These are phyloP conservation scores for Thielaviopsis ethacetica DNA, from an alignment of 2,329 filamentous ascomycete genomes.

Conservation along the genomic window DNA sequence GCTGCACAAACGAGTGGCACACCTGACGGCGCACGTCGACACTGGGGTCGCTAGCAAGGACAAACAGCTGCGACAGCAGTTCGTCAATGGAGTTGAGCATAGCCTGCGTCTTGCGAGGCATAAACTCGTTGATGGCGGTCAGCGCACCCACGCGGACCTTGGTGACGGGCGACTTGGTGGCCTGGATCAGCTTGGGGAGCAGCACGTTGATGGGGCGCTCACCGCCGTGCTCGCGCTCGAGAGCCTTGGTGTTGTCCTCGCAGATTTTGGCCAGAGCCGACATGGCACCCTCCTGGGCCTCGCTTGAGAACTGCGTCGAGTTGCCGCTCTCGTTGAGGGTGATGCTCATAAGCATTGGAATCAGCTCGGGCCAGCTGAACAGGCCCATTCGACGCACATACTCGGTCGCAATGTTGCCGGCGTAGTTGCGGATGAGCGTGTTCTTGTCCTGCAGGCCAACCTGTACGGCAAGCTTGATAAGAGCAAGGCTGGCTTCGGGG, in stretches of 20 bases:
- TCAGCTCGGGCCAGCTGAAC: constrained; percentile 76
- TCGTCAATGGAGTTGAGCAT: constrained; percentile 66
- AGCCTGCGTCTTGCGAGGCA: constrained; percentile 67
- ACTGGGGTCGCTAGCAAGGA: constrained; percentile 58
- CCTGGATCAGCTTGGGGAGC: constrained; percentile 78
- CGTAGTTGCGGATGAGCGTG: constrained; percentile 69
- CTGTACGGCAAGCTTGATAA: constrained; percentile 67
- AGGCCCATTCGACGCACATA: constrained; percentile 72
- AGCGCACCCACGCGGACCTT: constrained; percentile 70
- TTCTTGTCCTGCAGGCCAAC: constrained; percentile 67
- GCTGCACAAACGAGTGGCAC: constrained; percentile 79
- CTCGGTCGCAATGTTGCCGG: constrained; percentile 89
- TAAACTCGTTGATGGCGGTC: constrained; percentile 79
- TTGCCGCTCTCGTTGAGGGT: constrained; percentile 52
- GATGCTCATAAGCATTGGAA: constrained; percentile 67
- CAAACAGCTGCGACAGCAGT: constrained; percentile 69
- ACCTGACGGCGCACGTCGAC: constrained; percentile 82
- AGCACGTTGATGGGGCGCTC: constrained; percentile 77
- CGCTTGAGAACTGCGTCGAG: constrained; percentile 36
- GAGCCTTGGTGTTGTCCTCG: constrained; percentile 77
- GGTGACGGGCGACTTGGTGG: constrained; percentile 58
- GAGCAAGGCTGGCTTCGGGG: constrained; percentile 51
- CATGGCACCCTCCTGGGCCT: constrained; percentile 87
- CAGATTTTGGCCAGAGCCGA: constrained; percentile 86
- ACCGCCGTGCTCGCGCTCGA: constrained; percentile 78